Evolutionary conservation across 1,139 yeast species (phyloP).

Genomic region (Pichia sp.): DNA sequence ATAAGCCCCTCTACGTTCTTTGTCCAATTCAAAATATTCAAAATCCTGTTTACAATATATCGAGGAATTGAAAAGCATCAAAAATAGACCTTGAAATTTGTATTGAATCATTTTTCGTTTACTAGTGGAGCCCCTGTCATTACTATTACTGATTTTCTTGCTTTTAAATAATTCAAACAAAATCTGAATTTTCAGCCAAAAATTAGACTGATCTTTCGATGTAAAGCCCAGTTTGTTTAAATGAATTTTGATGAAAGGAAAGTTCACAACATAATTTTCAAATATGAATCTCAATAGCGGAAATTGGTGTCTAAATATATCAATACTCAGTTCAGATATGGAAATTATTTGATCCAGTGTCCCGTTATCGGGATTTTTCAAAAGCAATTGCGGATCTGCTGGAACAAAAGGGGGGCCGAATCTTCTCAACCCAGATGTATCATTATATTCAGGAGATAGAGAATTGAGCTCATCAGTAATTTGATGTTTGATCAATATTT

Average conservation of each 20-base stretch:
- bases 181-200: constrained; percentile 81
- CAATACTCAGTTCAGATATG: constrained; percentile 14
- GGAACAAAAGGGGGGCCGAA: constrained; percentile 68
- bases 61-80: constrained; percentile 69
- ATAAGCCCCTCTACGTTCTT: constrained; percentile 34
- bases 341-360: constrained; percentile 10
- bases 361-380: constrained; percentile 3
- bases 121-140: constrained; percentile 64
- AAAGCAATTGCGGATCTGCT: constrained; percentile 25
- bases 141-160: constrained; percentile 60
- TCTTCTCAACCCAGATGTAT: constrained; percentile 49
- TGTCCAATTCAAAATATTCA: constrained; percentile 33
- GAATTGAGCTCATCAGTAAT: constrained; percentile 52
- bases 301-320: constrained; percentile 30
- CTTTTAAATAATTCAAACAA: constrained; percentile 71
- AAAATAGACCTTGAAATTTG: constrained; percentile 52
- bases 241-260: constrained; percentile 60
- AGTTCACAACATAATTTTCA: constrained; percentile 48
- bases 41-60: constrained; percentile 54
- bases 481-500: constrained; percentile 61
- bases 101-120: constrained; percentile 59
- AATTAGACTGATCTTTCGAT: constrained; percentile 29
- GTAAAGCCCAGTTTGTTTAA: constrained; percentile 18
- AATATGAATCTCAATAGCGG: constrained; percentile 68
- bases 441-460: constrained; percentile 36